Base-by-base conservation (phyloP, 2,329 filamentous ascomycete genomes). In the Trichophyton benhamiae region DNA sequence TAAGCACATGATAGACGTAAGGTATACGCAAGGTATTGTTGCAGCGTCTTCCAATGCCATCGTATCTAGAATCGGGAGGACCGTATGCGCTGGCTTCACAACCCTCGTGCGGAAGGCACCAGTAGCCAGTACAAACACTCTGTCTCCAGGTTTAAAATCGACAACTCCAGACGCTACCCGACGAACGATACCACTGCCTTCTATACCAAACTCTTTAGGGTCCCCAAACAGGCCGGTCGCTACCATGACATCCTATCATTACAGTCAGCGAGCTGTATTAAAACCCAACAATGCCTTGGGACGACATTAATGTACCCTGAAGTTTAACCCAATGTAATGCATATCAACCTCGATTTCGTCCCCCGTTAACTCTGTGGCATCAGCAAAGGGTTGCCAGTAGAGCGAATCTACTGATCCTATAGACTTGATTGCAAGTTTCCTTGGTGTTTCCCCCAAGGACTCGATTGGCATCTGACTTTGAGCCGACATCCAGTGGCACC, bases 291-390 rank as follows among this genome's bases (percentile, higher is more conserved):
- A 38, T 4, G 3, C 9, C 8, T 38, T 4, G 44, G 44, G 11
- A 20, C 3, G 9, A 48, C 0, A 22, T 20, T 25, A 9, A 48
- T 20, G 44, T 48, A 48, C 44, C 36, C 38, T 69, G 60, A 70
- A 70, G 59, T 72, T 73, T 44, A 74, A 58, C 2, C 68, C 67
- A 1, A 66, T 63, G 1, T 70, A 69, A 53, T 72, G 72, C 59
- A 71, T 66, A 30, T 70, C 65, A 20, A 75, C 63, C 27, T 73
- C 71, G 15, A 74, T 63, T 3, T 68, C 64, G 8, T 61, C 38
- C 9, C 25, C n/a, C 3, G 62, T 52, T 6, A 38, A 3, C 13
- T 22, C n/a, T 30, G 15, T 6, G 1, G n/a, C 2, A 13, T 15
- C n/a, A 20, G 8, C n/a, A 3, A 27, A 27, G 7, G 3, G 15